Conservation (phyloP, 768 basidiomycete species). For the Phaeotremella skinneri region DNA sequence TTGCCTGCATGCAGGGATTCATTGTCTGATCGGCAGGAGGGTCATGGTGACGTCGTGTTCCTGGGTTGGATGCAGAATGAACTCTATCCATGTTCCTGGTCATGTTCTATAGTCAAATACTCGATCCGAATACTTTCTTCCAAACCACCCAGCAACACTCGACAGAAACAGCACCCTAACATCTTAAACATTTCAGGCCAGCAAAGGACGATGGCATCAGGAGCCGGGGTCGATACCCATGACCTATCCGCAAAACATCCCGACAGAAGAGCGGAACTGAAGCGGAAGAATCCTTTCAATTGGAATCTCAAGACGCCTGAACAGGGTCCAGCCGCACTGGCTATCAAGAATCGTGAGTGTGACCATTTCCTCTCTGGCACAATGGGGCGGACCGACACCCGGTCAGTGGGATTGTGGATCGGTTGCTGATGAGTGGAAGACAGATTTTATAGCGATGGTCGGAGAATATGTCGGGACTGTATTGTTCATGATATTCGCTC, state of each 20-base stretch:
- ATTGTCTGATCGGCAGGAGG: too few species aligned
- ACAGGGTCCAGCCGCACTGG: slow-evolving; percentile 36
- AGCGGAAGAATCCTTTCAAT: slow-evolving; percentile 20
- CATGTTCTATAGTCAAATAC: too few species aligned
- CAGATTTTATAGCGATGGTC: slow-evolving; percentile 50
- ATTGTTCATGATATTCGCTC: slow-evolving; percentile 50
- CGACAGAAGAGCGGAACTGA: slow-evolving; percentile 13
- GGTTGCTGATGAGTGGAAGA: not conserved
- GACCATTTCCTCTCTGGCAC: too few species aligned
- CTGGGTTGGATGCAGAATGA: too few species aligned
- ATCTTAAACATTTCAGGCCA: too few species aligned
- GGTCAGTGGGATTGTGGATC: not conserved
- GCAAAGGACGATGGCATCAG: too few species aligned
- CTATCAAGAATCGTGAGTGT: slow-evolving; percentile 48
- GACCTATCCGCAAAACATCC: not conserved
- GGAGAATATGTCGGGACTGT: slow-evolving; percentile 51
- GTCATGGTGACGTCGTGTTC: too few species aligned
- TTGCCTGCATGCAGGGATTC: too few species aligned
- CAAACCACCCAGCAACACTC: too few species aligned
- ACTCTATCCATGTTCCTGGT: too few species aligned
- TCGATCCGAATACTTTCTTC: too few species aligned
- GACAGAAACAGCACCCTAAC: too few species aligned
- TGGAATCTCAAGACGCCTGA: slow-evolving; percentile 35
- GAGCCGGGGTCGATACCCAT: not conserved
- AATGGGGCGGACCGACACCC: not conserved